A percentile compares a stretch with the other conserved stretches of the same genome.
Evolutionary conservation across 2,329 filamentous ascomycete species (phyloP).

Genomic region (Ceratocystis lukuohia): DNA sequence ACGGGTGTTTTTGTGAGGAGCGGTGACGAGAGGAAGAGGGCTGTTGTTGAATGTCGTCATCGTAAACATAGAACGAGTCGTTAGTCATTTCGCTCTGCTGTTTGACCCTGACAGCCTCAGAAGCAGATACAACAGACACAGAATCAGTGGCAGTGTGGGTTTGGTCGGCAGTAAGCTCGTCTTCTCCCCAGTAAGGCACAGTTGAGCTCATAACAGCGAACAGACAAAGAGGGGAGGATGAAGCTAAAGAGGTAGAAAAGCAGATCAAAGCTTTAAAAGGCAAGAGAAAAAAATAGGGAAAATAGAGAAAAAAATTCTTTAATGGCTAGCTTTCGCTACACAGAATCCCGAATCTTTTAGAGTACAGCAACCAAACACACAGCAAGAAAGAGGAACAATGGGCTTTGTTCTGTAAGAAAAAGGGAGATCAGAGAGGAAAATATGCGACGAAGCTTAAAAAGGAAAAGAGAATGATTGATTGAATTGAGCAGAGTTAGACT

Average conservation of each 20-base stretch:
- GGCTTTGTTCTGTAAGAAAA: constrained; percentile 14
- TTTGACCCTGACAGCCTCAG: constrained; percentile 11
- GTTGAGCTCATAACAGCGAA: constrained; percentile 15
- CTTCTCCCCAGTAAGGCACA: constrained; percentile 15
- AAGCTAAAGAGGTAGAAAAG: background rate
- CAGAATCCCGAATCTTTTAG: too few relatives aligned
- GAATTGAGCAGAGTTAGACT: background rate
- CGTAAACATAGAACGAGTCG: constrained; percentile 15
- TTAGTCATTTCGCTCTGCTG: constrained; percentile 18
- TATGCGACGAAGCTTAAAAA: background rate
- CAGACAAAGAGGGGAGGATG: background rate
- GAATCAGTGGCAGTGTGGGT: background rate
- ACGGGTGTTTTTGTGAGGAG: background rate
- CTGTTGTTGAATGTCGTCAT: constrained; percentile 7
- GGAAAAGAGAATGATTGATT: background rate
- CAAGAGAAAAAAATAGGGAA: too few relatives aligned
- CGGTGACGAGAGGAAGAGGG: constrained; percentile 4
- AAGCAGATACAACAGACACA: background rate
- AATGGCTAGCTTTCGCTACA: too few relatives aligned
- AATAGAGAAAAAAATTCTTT: background rate
- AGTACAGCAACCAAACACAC: background rate
- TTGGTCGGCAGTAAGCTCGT: background rate
- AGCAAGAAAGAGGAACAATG: constrained; percentile 12
- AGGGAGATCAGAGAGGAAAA: background rate
- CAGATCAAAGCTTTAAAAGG: background rate